phyloP scores from a whole-genome alignment of 352 stramenopile species.

The Phytophthora fragariae region DNA sequence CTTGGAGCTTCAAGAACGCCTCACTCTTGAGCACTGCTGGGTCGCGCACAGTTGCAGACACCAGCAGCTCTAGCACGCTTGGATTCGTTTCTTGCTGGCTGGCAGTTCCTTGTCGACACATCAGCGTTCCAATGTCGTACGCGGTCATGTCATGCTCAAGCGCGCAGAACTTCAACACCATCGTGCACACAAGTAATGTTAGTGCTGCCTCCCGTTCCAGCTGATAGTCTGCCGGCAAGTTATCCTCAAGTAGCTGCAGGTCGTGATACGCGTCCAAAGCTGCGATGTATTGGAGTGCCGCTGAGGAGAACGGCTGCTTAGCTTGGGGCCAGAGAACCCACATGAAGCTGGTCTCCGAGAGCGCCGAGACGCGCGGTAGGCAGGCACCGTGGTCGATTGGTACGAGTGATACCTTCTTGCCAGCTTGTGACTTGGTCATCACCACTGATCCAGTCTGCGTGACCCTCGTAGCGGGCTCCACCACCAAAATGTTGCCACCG shows the following conservation, averaged over 20 bases:
- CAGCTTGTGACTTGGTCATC: conserved; percentile 18
- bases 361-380: conserved; percentile 51
- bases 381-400: conserved; percentile 85
- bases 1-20: conserved; percentile 22
- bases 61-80: conserved; percentile 52
- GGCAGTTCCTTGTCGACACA: conserved; percentile 52
- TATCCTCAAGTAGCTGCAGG: conserved; percentile 37
- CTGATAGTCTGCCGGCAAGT: conserved; percentile 29
- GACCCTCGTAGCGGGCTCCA: conserved; percentile 26
- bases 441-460: conserved; percentile 18
- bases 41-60: conserved; percentile 26
- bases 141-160: conserved; percentile 55
- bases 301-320: conserved; percentile 48
- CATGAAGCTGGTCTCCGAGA: conserved; percentile 71
- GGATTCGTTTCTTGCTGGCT: conserved; percentile 38
- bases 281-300: conserved; percentile 45
- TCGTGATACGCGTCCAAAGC: conserved; percentile 49
- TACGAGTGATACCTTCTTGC: conserved; percentile 48
- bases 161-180: conserved; percentile 58
- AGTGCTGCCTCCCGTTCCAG: conserved; percentile 53
- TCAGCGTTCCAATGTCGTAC: conserved; percentile 61
- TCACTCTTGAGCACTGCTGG: conserved; percentile 23
- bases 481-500: conserved; percentile 76
- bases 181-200: conserved; percentile 61
- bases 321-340: conserved; percentile 81